A percentile compares a stretch with the other conserved stretches of the same genome.
Evolutionary conservation across 2,329 filamentous ascomycete species (phyloP).

Genomic region (Scopulariopsis brevicaulis): DNA sequence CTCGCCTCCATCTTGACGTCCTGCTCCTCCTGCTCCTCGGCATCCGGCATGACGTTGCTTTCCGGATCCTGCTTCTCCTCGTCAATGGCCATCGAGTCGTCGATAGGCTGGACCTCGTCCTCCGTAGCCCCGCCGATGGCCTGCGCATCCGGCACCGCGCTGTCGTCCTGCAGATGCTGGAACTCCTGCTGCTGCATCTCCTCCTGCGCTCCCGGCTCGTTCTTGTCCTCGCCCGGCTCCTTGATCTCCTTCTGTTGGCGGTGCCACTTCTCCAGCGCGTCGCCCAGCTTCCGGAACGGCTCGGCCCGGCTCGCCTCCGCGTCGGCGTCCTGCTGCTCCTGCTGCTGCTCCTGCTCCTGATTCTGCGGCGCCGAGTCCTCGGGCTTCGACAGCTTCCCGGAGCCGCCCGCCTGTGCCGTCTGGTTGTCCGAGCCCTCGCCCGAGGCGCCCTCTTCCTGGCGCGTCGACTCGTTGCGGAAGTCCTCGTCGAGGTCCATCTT

Average conservation of each 20-base stretch:
- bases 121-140: slow-evolving; percentile 81
- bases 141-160: slow-evolving; percentile 74
- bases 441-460: slow-evolving; percentile 55
- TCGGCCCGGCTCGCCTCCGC: slow-evolving; percentile 27
- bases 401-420: slow-evolving; percentile 50
- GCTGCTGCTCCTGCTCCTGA: slow-evolving; percentile 28
- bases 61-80: slow-evolving; percentile 45
- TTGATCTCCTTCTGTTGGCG: slow-evolving; percentile 75
- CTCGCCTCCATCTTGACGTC: slow-evolving; percentile 21
- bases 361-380: slow-evolving; percentile 31
- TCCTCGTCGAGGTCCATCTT: slow-evolving; percentile 49
- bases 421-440: slow-evolving; percentile 54
- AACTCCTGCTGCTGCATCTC: slow-evolving; percentile 76
- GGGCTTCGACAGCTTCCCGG: slow-evolving; percentile 40
- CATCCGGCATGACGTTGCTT: slow-evolving; percentile 40
- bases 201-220: slow-evolving; percentile 25
- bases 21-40: slow-evolving; percentile 30
- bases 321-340: slow-evolving; percentile 31
- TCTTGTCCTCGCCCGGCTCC: slow-evolving; percentile 33
- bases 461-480: slow-evolving; percentile 45
- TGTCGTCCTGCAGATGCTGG: slow-evolving; percentile 81
- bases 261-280: slow-evolving; percentile 89
- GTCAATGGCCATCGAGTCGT: slow-evolving; percentile 82
- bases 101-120: slow-evolving; percentile 75
- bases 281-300: slow-evolving; percentile 88